Evolutionary conservation across 2,329 filamentous ascomycete species (phyloP).

Genomic region (Fusarium avenaceum): DNA sequence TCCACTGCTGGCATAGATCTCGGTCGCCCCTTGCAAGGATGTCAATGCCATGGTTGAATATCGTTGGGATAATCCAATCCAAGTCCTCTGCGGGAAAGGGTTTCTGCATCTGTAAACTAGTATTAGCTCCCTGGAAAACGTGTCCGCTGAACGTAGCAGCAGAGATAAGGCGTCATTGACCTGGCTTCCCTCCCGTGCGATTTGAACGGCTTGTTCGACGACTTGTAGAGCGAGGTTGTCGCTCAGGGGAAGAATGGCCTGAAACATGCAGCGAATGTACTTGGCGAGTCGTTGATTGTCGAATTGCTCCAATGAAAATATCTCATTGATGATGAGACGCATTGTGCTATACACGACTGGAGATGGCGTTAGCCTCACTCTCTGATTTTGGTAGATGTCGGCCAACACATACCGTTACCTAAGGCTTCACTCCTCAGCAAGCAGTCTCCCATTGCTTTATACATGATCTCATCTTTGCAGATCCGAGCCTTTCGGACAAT

Average conservation of each 20-base stretch:
- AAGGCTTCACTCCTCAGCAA: slow-evolving; percentile 68
- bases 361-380: slow-evolving; percentile 2
- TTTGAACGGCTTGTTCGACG: slow-evolving; percentile 71
- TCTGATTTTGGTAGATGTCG: neutral
- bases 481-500: slow-evolving; percentile 68
- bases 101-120: slow-evolving; percentile 53
- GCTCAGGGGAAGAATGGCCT: slow-evolving; percentile 71
- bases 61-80: slow-evolving; percentile 79
- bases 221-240: slow-evolving; percentile 70
- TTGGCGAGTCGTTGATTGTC: slow-evolving; percentile 74
- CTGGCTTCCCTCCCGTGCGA: slow-evolving; percentile 65
- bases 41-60: slow-evolving; percentile 80
- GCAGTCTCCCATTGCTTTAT: slow-evolving; percentile 76
- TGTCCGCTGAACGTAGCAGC: neutral
- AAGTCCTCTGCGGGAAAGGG: slow-evolving; percentile 76
- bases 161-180: slow-evolving; percentile 51
- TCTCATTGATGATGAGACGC: slow-evolving; percentile 77
- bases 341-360: slow-evolving; percentile 67
- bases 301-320: slow-evolving; percentile 69
- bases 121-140: slow-evolving; percentile 32
- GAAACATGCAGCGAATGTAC: slow-evolving; percentile 84
- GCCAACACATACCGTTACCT: slow-evolving; percentile 59
- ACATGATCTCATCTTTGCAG: slow-evolving; percentile 62
- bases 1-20: slow-evolving; percentile 70
- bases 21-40: slow-evolving; percentile 70